A percentile compares a stretch with the other conserved stretches of the same genome.
phyloP scores from a whole-genome alignment of 164 flowering plant species.

The Buxus sempervirens region DNA sequence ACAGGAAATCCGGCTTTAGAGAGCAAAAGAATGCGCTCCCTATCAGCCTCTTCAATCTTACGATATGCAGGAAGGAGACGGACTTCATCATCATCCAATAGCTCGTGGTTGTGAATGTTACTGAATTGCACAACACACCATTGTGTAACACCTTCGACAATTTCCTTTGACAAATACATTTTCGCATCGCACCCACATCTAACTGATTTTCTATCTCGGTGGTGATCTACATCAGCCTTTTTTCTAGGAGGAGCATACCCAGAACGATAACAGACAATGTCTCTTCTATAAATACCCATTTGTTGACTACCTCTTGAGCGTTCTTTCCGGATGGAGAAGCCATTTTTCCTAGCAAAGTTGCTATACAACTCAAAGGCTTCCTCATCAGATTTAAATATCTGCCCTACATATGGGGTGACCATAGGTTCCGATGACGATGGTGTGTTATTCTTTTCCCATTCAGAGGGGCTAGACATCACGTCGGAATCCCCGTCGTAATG shows the following conservation, averaged over 20 bases:
- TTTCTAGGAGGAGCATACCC: slow-evolving; percentile 55
- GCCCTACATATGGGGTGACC: slow-evolving; percentile 60
- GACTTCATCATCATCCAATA: slow-evolving; percentile 70
- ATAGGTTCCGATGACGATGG: slow-evolving; percentile 19
- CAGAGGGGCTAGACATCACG: slow-evolving; percentile 24
- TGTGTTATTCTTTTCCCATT: slow-evolving; percentile 31
- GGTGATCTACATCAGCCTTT: slow-evolving; percentile 45
- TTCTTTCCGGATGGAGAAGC: slow-evolving; percentile 67
- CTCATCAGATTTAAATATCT: slow-evolving; percentile 56
- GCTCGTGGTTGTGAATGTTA: slow-evolving; percentile 73
- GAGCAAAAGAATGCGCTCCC: slow-evolving; percentile 59
- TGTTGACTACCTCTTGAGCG: slow-evolving; percentile 56
- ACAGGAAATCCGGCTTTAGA: slow-evolving; percentile 72
- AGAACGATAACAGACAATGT: slow-evolving; percentile 68
- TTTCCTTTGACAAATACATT: slow-evolving; percentile 60
- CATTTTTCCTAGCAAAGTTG: slow-evolving; percentile 59
- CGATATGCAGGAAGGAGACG: slow-evolving; percentile 72
- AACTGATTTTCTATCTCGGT: slow-evolving; percentile 59
- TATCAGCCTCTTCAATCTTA: slow-evolving; percentile 63
- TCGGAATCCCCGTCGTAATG: slow-evolving; percentile 42
- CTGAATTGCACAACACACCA: slow-evolving; percentile 66
- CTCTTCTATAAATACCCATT: slow-evolving; percentile 57
- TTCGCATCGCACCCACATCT: slow-evolving; percentile 75
- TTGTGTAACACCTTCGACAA: slow-evolving; percentile 47
- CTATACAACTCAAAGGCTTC: slow-evolving; percentile 66